Evolutionary conservation across 108 stramenopile species (phyloP).

Genomic region (Fragilariopsis cylindrus): DNA sequence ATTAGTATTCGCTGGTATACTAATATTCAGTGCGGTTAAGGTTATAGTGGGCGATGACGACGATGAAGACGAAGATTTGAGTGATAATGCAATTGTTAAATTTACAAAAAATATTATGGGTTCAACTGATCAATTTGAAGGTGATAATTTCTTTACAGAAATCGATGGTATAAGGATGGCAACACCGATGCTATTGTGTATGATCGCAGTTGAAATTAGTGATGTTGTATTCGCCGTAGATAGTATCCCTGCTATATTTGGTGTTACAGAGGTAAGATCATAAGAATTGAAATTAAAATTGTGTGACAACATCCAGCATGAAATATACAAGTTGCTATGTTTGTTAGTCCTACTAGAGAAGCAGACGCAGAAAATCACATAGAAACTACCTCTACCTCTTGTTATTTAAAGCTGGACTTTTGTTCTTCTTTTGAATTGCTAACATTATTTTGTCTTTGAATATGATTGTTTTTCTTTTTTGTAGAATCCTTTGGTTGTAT

Average conservation of each 20-base stretch:
- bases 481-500: conserved; percentile 91
- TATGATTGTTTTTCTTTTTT: conserved; percentile 13
- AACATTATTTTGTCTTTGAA: too few species aligned
- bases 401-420: neutral
- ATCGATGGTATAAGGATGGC: conserved; percentile 78
- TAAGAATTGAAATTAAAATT: neutral
- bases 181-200: conserved; percentile 92
- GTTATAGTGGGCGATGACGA: conserved; percentile 74
- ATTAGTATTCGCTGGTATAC: conserved; percentile 87
- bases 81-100: conserved; percentile 72
- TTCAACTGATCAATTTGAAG: conserved; percentile 80
- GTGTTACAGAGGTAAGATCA: conserved; percentile 83
- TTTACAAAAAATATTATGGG: conserved; percentile 64
- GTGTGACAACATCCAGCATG: neutral
- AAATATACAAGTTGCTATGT: too few species aligned
- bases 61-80: conserved; percentile 79
- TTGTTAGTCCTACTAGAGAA: too few species aligned
- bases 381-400: too few species aligned
- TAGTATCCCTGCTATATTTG: conserved; percentile 95
- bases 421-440: too few species aligned
- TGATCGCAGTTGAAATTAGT: conserved; percentile 92
- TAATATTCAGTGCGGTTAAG: conserved; percentile 78
- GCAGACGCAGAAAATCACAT: too few species aligned
- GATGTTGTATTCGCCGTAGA: conserved; percentile 97
- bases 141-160: conserved; percentile 86